Conservation (phyloP, 805 yeast species). For the Ogataea nonfermentans region DNA sequence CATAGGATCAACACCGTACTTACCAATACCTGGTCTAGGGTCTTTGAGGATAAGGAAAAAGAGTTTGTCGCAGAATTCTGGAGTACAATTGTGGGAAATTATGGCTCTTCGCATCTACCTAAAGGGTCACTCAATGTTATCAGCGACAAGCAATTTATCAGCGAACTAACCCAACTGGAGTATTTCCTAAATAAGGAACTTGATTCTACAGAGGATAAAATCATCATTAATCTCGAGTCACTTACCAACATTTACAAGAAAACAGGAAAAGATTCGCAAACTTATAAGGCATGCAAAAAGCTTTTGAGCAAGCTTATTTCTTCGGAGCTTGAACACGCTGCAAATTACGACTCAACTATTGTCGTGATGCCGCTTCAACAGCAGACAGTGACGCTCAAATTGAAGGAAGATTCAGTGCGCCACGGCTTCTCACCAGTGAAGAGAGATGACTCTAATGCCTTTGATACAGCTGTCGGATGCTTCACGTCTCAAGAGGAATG, state of each 20-base stretch:
- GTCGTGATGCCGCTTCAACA: slow-evolving; percentile 35
- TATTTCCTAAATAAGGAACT: slow-evolving; percentile 34
- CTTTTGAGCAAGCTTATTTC: slow-evolving; percentile 34
- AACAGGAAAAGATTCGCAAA: slow-evolving; percentile 41
- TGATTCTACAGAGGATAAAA: slow-evolving; percentile 23
- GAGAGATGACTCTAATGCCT: slow-evolving; percentile 23
- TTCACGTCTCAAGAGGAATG: slow-evolving; percentile 48
- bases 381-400: slow-evolving; percentile 20
- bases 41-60: slow-evolving; percentile 28
- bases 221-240: slow-evolving; percentile 43
- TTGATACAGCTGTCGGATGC: slow-evolving; percentile 27
- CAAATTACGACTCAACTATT: slow-evolving; percentile 28
- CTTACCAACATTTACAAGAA: slow-evolving; percentile 41
- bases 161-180: slow-evolving; percentile 47
- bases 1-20: slow-evolving; percentile 12
- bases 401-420: slow-evolving; percentile 12
- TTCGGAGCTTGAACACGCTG: slow-evolving; percentile 16
- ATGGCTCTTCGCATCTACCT: slow-evolving; percentile 16
- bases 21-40: slow-evolving; percentile 26
- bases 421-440: slow-evolving; percentile 16
- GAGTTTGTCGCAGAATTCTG: slow-evolving; percentile 38
- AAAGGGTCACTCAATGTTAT: slow-evolving; percentile 34
- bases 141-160: slow-evolving; percentile 46
- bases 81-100: slow-evolving; percentile 32
- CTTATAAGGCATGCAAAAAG: slow-evolving; percentile 40